These are phyloP conservation scores for Malassezia sp. DNA, from an alignment of 1,284 basidiomycete genomes.

Conservation along the genomic window DNA sequence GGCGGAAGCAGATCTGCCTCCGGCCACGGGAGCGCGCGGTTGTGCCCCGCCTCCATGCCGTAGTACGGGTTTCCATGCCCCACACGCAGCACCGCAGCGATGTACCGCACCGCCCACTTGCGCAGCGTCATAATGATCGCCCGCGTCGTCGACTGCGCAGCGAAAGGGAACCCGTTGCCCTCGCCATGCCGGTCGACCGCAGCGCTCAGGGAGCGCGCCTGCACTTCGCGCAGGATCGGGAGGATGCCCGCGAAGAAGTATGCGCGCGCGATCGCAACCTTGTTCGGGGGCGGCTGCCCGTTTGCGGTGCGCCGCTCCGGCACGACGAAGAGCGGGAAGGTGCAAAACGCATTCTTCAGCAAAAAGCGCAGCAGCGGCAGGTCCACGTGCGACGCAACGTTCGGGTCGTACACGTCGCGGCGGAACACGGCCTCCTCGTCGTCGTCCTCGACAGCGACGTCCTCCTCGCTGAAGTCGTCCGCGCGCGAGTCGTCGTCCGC, in stretches of 20 bases:
- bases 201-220: constrained; percentile 34
- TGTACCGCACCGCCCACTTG: constrained; percentile 31
- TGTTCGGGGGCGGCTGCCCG: constrained; percentile 23
- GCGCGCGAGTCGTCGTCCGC: constrained; percentile 29
- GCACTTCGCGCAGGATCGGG: constrained; percentile 31
- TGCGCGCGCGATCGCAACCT: constrained; percentile 27
- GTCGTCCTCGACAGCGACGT: constrained; percentile 23
- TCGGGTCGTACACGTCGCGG: constrained; percentile 23
- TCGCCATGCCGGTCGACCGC: constrained; percentile 38
- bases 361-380: constrained; percentile 37
- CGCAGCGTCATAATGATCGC: constrained; percentile 19
- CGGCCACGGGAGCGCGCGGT: constrained; percentile 31
- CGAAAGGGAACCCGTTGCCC: constrained; percentile 34
- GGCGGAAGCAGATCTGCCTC: constrained; percentile 31
- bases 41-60: constrained; percentile 19
- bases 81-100: constrained; percentile 31
- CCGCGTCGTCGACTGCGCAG: constrained; percentile 22
- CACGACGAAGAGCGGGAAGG: constrained; percentile 38
- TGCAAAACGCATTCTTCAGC: constrained; percentile 36
- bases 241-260: constrained; percentile 30
- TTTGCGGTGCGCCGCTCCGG: constrained; percentile 24
- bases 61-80: constrained; percentile 29
- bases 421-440: constrained; percentile 40
- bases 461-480: constrained; percentile 29
- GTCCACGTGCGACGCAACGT: constrained; percentile 18